A percentile compares a stretch with the other conserved stretches of the same genome.
These are phyloP conservation scores for Neofusicoccum kwambonambiense DNA, from an alignment of 2,329 filamentous ascomycete genomes.

Conservation along the genomic window DNA sequence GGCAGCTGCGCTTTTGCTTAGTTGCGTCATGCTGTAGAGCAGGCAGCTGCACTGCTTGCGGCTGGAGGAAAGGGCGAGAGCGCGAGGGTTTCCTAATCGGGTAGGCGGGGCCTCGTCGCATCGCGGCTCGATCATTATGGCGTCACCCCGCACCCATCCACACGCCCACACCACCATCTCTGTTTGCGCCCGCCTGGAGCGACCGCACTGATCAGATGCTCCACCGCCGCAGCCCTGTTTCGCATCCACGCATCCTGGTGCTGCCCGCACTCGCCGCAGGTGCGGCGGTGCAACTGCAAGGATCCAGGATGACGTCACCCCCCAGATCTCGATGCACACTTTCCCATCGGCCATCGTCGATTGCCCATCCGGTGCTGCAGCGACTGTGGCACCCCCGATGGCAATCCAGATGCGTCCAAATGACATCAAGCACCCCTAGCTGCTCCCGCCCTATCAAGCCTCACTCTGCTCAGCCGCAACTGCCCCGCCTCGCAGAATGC, in stretches of 20 bases:
- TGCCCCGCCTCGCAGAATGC: constrained; percentile 3
- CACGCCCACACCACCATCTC: background rate
- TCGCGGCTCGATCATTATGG: background rate
- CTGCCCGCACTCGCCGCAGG: background rate
- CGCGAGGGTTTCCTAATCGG: background rate
- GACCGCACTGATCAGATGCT: constrained; percentile 4
- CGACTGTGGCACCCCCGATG: background rate
- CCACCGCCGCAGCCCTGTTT: background rate
- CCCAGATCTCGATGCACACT: background rate
- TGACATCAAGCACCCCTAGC: background rate
- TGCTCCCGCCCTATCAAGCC: background rate
- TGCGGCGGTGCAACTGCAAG: background rate
- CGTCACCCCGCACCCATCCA: background rate
- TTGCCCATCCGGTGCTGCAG: background rate
- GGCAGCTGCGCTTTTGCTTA: background rate
- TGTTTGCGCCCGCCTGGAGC: background rate
- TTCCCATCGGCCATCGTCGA: constrained; percentile 15
- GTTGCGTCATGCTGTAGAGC: constrained; percentile 6
- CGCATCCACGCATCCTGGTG: background rate
- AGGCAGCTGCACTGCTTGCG: constrained; percentile 8
- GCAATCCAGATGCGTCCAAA: constrained; percentile 8
- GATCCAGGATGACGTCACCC: background rate
- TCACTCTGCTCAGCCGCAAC: background rate
- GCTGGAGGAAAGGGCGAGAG: constrained; percentile 6
- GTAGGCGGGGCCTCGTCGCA: background rate